Base-by-base conservation (phyloP, 73 alveolate genomes). In the Paramecium sexaurelia region DNA sequence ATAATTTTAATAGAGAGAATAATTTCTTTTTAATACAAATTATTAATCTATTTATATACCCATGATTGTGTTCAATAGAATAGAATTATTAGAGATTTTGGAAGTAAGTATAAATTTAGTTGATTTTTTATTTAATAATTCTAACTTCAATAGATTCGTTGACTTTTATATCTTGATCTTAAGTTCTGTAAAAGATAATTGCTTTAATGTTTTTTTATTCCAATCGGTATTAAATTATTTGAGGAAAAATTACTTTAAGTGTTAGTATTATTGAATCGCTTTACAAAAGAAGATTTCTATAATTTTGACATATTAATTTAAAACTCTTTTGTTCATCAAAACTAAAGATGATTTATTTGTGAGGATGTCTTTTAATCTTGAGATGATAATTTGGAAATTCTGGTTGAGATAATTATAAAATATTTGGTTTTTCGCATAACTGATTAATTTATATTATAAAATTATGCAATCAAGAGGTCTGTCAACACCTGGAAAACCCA, bases 101-200 rank as follows among this genome's bases (percentile, higher is more conserved):
- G 32, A 57, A 37, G 11, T 20, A n/a, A 71, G 35, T 37, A 20
- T 71, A 37, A 7, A 19, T 71, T 71, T 32, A 19, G 35, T 35
- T 37, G 29, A 35, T 36, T 33, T 40, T 10, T n/a, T n/a, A n/a
- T n/a, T n/a, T n/a, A n/a, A n/a, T n/a, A n/a, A n/a, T n/a, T n/a
- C n/a, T n/a, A n/a, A n/a, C 86, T 71, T 71, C 11, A 22, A 29
- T 27, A n/a, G 57, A 35, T 36, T 71, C 86, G 35, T 71, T 71
- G 2, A 71, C 56, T 71, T 71, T 71, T 35, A 15, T 35, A 19
- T 71, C 86, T 36, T 71, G 55, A 61, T 71, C 86, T 71, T 71
- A 27, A 36, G 7, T 26, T 19, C 3, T 33, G 2, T 36, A 33
- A 17, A 71, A 27, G 20, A 19, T 71, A 57, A 27, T 33, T n/a